Conservation (phyloP, 2,329 filamentous ascomycete genomes). For the Neodidymelliopsis sp. region DNA sequence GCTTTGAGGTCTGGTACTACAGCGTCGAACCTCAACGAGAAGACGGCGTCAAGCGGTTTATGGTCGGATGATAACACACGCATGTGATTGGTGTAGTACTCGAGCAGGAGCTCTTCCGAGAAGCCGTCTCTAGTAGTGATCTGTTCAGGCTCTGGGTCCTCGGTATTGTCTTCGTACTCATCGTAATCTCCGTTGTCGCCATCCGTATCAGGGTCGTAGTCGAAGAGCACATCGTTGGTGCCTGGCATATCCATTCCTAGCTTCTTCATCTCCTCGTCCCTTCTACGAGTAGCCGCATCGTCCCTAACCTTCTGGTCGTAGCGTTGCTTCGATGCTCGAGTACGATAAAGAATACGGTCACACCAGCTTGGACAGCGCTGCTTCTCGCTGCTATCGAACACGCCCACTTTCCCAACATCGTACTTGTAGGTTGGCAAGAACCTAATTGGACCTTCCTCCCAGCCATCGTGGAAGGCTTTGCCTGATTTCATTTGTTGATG, state of each 20-base stretch:
- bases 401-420: constrained; percentile 87
- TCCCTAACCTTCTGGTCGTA: constrained; percentile 71
- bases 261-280: constrained; percentile 85
- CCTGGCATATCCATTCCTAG: constrained; percentile 75
- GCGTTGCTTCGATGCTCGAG: constrained; percentile 71
- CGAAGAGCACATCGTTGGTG: constrained; percentile 86
- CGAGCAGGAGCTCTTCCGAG: constrained; percentile 62
- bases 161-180: constrained; percentile 38
- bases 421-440: constrained; percentile 98
- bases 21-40: constrained; percentile 84
- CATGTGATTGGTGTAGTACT: constrained; percentile 86
- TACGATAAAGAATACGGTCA: constrained; percentile 89
- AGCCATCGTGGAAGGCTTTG: constrained; percentile 90
- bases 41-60: constrained; percentile 86
- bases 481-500: constrained; percentile 73
- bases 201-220: constrained; percentile 87
- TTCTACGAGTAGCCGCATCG: constrained; percentile 70
- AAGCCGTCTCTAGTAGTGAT: constrained; percentile 67
- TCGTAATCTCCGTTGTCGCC: constrained; percentile 58
- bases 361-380: constrained; percentile 94
- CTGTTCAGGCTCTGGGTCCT: constrained; percentile 56
- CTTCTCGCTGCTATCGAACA: constrained; percentile 97
- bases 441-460: constrained; percentile 85
- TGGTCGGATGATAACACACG: constrained; percentile 92
- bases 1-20: constrained; percentile 86